Evolutionary conservation across 805 yeast species (phyloP), one percentile per base, ranked within the genome.

Genomic region (Kuraishia molischiana): DNA sequence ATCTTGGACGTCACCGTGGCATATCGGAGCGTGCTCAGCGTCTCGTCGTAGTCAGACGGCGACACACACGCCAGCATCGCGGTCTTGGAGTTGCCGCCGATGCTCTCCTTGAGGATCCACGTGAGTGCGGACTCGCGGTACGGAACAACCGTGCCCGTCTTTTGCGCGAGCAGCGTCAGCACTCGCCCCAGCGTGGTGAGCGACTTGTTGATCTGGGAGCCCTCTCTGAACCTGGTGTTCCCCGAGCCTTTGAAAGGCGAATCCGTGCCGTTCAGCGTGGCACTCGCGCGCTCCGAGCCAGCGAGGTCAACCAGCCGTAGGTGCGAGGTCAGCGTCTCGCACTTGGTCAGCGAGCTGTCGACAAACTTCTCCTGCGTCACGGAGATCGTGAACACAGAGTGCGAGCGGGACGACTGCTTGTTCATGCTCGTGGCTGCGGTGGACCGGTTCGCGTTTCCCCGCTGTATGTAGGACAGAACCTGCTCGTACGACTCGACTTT

Each of bases 31-130:
- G 95, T 85, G 30, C 84, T 80, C 46, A 77, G 54, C 0, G 86
- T 77, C 49, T 85, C 95, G 17, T 83, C 89, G 53, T 74, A 79
- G 48, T 82, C 90, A 14, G 75, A 62, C 0, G 92, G 90, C 0
- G 92, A 79, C 0, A 85, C 63, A 55, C 95, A 84, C 17, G 89
- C 89, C n/a, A 85, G 67, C 92, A 85, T 83, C n/a, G 79, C 77
- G 1, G 90, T 85, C 48, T 79, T 81, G 19, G 87, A 78, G 52
- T 85, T 85, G 1, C 95, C 95, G 1, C 89, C 85, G 30, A 85
- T 62, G 41, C 75, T 77, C 46, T 83, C 90, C 49, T 78, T 79
- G 44, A 85, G 61, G 2, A 85, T 59, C 74, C 89, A 80, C 0
- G 95, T 85, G 38, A 85, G 59, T 0, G 69, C 64, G 0, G 94